Percentiles rank a stretch among this genome's conserved stretches.
These are phyloP conservation scores for Emydomyces testavorans DNA, from an alignment of 2,329 filamentous ascomycete species.

Conservation along the genomic window DNA sequence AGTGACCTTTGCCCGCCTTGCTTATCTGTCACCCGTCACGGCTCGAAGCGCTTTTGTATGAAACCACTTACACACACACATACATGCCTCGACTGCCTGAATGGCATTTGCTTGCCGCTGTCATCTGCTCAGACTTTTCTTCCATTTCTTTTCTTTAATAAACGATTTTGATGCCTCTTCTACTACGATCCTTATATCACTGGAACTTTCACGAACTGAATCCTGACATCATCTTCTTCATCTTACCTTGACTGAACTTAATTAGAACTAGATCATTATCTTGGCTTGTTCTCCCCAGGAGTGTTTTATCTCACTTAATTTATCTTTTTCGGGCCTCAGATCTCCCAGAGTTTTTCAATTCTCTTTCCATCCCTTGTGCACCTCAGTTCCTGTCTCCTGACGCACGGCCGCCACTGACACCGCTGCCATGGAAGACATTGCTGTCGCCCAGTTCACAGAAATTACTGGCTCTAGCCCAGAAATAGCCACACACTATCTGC, in stretches of 20 bases:
- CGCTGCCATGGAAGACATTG: conserved; percentile 53
- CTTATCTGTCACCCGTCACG: not conserved
- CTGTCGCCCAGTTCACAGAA: conserved; percentile 62
- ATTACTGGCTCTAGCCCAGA: conserved; percentile 66
- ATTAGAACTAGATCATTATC: not conserved
- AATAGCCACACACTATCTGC: conserved; percentile 70
- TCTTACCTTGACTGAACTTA: not conserved
- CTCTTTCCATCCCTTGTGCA: not conserved
- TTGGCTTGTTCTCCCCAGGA: not conserved
- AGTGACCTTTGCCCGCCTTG: not conserved
- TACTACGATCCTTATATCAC: not conserved
- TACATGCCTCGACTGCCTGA: not conserved
- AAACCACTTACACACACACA: no score
- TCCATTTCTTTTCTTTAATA: not conserved
- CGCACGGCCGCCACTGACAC: not conserved
- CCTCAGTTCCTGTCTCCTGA: not conserved
- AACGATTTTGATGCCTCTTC: not conserved
- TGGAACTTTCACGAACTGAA: not conserved
- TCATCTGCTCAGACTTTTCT: not conserved
- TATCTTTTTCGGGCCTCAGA: no score
- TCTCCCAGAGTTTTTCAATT: not conserved
- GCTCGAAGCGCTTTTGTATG: no score
- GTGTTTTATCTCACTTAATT: not conserved
- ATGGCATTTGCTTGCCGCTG: not conserved
- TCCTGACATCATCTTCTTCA: not conserved